A percentile compares a stretch with the other conserved stretches of the same genome.
phyloP scores from a whole-genome alignment of 306 rosid species.

The Corylus heterophylla region DNA sequence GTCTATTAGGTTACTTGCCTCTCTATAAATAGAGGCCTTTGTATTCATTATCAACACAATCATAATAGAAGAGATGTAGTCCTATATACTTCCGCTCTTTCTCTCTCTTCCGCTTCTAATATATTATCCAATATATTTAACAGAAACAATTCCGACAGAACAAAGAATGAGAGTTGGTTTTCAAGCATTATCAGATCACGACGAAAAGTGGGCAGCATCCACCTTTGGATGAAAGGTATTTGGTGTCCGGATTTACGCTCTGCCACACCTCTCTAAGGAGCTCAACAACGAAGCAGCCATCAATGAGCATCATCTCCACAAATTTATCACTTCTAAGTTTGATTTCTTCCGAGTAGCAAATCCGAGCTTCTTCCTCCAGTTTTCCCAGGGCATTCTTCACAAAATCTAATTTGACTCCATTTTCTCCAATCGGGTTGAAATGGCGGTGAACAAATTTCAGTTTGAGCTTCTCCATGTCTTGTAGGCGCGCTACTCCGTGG shows the following conservation, averaged over 20 bases:
- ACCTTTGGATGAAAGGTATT: constrained; percentile 22
- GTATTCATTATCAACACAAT: too few relatives aligned
- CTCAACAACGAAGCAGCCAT: constrained; percentile 39
- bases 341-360: constrained; percentile 32
- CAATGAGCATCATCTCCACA: constrained; percentile 39
- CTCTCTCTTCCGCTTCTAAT: too few relatives aligned
- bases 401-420: constrained; percentile 4
- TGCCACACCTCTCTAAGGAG: constrained; percentile 31
- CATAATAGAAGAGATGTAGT: too few relatives aligned
- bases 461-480: constrained; percentile 27
- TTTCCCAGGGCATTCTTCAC: constrained; percentile 27
- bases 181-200: constrained; percentile 48
- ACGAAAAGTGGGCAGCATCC: constrained; percentile 46
- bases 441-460: constrained; percentile 20
- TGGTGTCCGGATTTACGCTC: neutral
- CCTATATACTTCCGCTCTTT: too few relatives aligned
- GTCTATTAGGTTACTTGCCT: too few relatives aligned
- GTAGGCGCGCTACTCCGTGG: constrained; percentile 22
- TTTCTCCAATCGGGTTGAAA: neutral
- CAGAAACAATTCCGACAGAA: constrained; percentile 26
- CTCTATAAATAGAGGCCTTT: too few relatives aligned
- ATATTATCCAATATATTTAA: too few relatives aligned
- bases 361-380: constrained; percentile 15
- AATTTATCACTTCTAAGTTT: constrained; percentile 28
- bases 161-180: constrained; percentile 50